Evolutionary conservation across 1,284 basidiomycete genomes (phyloP).

Genomic region (Cutaneotrichosporon sp.): DNA sequence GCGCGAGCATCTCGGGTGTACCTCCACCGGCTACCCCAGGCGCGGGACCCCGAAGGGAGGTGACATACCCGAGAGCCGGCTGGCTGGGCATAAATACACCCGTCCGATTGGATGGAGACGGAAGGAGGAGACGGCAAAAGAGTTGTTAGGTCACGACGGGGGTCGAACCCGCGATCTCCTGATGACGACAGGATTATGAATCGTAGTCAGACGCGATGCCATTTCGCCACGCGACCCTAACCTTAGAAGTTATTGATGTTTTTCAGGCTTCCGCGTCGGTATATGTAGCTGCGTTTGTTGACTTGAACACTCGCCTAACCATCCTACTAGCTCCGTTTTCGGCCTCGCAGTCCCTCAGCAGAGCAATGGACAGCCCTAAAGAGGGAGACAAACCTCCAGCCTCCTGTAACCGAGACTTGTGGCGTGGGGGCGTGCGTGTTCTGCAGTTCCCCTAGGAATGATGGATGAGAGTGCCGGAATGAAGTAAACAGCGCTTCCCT

Average conservation of each 20-base stretch:
- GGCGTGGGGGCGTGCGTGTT: too few species aligned
- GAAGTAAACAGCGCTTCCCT: too few species aligned
- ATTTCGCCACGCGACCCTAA: conserved; percentile 2
- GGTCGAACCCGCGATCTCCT: conserved; percentile 1
- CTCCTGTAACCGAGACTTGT: too few species aligned
- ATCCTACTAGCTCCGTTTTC: too few species aligned
- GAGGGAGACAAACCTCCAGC: too few species aligned
- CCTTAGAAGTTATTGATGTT: background rate
- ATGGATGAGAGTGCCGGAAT: too few species aligned
- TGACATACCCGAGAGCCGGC: background rate
- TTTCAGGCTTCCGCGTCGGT: background rate
- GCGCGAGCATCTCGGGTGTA: background rate
- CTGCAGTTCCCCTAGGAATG: too few species aligned
- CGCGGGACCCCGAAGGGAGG: background rate
- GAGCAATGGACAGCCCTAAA: too few species aligned
- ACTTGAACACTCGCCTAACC: too few species aligned
- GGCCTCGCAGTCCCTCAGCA: too few species aligned
- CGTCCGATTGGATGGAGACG: background rate
- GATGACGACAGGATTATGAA: background rate
- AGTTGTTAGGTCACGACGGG: background rate
- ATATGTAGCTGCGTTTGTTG: too few species aligned
- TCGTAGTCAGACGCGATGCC: conserved; percentile 1
- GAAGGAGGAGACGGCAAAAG: background rate
- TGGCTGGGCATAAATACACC: background rate
- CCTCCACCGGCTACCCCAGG: background rate